Base-by-base conservation (phyloP, 106 monocot species). In the Dactylorhiza incarnata region DNA sequence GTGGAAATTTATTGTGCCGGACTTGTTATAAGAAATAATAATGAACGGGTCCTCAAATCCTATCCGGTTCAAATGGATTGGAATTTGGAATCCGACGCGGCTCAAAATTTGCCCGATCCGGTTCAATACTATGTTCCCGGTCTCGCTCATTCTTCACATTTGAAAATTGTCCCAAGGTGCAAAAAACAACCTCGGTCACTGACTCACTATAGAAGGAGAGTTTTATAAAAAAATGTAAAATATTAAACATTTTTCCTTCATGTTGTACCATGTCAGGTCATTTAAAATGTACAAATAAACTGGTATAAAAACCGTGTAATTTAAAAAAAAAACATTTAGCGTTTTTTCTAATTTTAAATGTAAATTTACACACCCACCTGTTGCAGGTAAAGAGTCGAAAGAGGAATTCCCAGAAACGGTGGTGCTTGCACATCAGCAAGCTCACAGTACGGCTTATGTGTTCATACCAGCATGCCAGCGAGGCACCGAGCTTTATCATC, bases 361-460 rank as follows among this genome's bases (percentile, higher is more conserved):
- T 37, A 37, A 59, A 59, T 59, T 1, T 25, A 6, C 22, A 23
- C 4, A 5, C 23, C 1, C 69, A 80, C 80, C 80, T 80, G 19
- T 80, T 74, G 9, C 74, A 37, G 9, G 80, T 80, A 48, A 80
- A 49, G 67, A 80, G 17, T 22, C 68, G 74, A 68, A 80, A 80
- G 47, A 80, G 19, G n/a, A 80, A 75, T 53, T 75, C 80, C 80
- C 74, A 80, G 5, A 75, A n/a, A 10, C 53, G 29, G n/a, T 80
- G 80, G 15, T 80, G 74, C 75, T 69, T 80, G 66, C 80, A 80
- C 22, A 80, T 80, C 45, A 80, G 53, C 19, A 80, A 50, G 50
- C 80, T 68, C 0, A 80, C 74, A 0, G 80, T 75, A 14, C 80
- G 50, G 12, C 80, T 80, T 12, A 80, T 80, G 80, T 80, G 80